Percentiles rank a stretch among this genome's conserved stretches.
Conservation (phyloP, 192 early-diverging fungal species). For the Geosiphon pyriformis region DNA sequence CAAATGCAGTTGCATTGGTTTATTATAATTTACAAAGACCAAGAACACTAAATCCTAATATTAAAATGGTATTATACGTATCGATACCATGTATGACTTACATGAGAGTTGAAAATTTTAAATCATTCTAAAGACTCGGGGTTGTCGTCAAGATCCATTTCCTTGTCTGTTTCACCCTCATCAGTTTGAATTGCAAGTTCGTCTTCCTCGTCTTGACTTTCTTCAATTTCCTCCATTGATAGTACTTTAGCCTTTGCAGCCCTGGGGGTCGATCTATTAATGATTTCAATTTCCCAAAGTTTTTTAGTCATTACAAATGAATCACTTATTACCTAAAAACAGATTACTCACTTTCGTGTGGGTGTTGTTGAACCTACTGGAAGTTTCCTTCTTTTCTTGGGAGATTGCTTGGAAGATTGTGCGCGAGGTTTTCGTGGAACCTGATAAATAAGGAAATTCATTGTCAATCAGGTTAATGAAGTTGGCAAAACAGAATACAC, state of each 20-base stretch:
- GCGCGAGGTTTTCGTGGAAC: not conserved
- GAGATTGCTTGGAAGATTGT: not conserved
- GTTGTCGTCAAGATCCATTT: too few species aligned
- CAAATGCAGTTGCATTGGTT: too few species aligned
- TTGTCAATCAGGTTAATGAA: not conserved
- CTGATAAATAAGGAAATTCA: too few species aligned
- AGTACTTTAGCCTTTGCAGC: constrained; percentile 14
- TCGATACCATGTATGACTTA: too few species aligned
- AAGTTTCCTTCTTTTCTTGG: constrained; percentile 7
- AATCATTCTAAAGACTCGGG: too few species aligned
- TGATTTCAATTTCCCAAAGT: not conserved
- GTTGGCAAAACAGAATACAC: not conserved
- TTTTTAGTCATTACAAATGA: not conserved
- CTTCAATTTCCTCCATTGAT: constrained; percentile 8
- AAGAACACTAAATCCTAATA: too few species aligned
- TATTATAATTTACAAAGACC: too few species aligned
- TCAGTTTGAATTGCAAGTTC: too few species aligned
- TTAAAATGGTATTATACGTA: too few species aligned
- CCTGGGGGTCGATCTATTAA: not conserved
- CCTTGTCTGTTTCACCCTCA: not conserved
- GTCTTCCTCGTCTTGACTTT: not conserved
- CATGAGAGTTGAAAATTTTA: too few species aligned
- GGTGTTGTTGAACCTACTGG: not conserved
- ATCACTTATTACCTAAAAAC: not conserved
- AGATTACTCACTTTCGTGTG: constrained; percentile 1